Evolutionary conservation across 2,329 filamentous ascomycete genomes (phyloP), one percentile per base, ranked within the genome.

Genomic region (Microdochium paspali): DNA sequence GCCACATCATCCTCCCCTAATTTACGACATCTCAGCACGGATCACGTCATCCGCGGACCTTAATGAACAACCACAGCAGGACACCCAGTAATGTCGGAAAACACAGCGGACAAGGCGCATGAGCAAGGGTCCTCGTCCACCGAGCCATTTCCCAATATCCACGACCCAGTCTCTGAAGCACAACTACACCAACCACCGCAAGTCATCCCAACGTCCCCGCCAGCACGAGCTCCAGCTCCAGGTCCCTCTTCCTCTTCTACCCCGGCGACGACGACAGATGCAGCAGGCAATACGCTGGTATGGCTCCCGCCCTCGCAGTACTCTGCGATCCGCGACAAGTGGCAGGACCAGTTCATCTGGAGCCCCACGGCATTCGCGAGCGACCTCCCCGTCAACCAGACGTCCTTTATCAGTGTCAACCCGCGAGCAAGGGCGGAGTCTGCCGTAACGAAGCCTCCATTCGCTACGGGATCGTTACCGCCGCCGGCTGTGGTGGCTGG

Each of bases 291-390:
- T 20, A 40, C 35, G 15, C 18, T 40, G 15, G 35, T 40, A n/a
- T 40, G 35, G 35, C 35, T 40, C 18, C 35, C 35, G 5, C 35
- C 35, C 5, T 40, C 35, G 15, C 35, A 40, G 18, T 40, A 40
- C 35, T 21, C n/a, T 20, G 35, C 35, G 13, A 40, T 40, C 15
- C 35, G 35, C 15, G 35, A 40, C 35, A 40, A 40, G 35, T 40
- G 35, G 35, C 35, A 40, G 35, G 35, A 40, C 35, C 35, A 40
- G 35, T 40, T 40, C 35, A 40, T 40, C 35, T 40, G 35, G 35
- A 40, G 35, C 18, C 35, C 35, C 4, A 40, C 35, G 18, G 35
- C 35, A 7, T 40, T 40, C 18, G 35, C 35, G 35, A 40, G 35
- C 35, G 35, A 40, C 18, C 35, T 40, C n/a, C 35, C 35, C 15